A percentile compares a stretch with the other conserved stretches of the same genome.
phyloP scores from a whole-genome alignment of 495 filamentous ascomycete species.

The Letharia lupina region DNA sequence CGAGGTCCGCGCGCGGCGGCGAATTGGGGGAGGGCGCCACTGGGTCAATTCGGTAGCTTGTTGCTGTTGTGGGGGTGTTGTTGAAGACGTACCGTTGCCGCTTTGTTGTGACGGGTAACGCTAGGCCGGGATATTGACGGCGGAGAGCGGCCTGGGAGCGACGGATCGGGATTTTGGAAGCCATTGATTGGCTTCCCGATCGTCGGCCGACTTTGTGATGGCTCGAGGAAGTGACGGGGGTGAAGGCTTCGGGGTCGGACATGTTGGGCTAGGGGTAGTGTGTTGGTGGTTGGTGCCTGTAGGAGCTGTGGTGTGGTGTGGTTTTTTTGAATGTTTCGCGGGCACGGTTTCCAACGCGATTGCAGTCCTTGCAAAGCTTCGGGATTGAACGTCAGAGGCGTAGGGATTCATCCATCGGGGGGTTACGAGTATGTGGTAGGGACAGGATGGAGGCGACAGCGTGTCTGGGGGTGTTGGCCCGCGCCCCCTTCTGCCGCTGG shows the following conservation, averaged over 20 bases:
- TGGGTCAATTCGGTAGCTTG: neutral
- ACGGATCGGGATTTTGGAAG: constrained; percentile 12
- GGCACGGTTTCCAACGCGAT: neutral
- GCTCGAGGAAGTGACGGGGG: constrained; percentile 8
- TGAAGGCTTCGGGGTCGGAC: constrained; percentile 11
- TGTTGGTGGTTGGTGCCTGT: neutral
- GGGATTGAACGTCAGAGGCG: neutral
- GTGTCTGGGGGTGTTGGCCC: neutral
- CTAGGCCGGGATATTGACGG: constrained; percentile 20
- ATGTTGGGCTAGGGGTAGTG: neutral
- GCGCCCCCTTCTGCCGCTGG: neutral
- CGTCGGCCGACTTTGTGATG: constrained; percentile 15
- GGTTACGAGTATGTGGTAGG: neutral
- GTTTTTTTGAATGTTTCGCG: neutral
- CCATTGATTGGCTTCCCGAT: constrained; percentile 15
- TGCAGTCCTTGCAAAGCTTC: neutral
- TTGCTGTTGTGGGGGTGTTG: no score
- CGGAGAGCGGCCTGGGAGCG: constrained; percentile 19
- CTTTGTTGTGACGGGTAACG: constrained; percentile 17
- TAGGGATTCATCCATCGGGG: neutral
- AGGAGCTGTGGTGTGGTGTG: neutral
- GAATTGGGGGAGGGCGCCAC: constrained; percentile 31
- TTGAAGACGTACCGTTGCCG: constrained; percentile 14
- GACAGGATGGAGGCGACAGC: constrained; percentile 9
- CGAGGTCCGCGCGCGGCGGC: constrained; percentile 35